Evolutionary conservation across 2,329 filamentous ascomycete species (phyloP).

Genomic region (Nothomitra cinnamomea): DNA sequence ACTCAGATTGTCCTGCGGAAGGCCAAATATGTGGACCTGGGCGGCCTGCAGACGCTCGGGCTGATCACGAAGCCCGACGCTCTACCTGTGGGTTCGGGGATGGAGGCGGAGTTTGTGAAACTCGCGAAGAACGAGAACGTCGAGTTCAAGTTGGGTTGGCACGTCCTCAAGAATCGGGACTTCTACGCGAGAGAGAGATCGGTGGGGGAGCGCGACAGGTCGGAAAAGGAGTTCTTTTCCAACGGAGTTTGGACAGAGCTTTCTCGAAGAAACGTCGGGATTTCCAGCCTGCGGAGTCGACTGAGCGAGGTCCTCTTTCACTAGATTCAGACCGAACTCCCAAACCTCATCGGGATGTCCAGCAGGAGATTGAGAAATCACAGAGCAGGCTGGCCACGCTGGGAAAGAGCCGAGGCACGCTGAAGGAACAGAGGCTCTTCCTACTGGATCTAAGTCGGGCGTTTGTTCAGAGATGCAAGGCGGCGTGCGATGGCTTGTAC

Average conservation of each 20-base stretch:
- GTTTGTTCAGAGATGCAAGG: constrained; percentile 17
- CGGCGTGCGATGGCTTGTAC: constrained; percentile 19
- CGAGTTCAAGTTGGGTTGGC: constrained; percentile 16
- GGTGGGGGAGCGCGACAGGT: constrained; percentile 15
- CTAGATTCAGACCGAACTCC: constrained; percentile 20
- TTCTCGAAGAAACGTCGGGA: constrained; percentile 15
- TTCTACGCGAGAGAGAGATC: constrained; percentile 8
- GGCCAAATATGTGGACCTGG: constrained; percentile 16
- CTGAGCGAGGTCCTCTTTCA: constrained; percentile 20
- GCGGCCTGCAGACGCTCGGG: constrained; percentile 20
- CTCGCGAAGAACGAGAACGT: constrained; percentile 12
- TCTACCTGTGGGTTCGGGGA: too few relatives aligned
- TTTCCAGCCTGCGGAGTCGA: constrained; percentile 17
- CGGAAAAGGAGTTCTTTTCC: constrained; percentile 21
- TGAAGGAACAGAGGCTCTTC: constrained; percentile 13
- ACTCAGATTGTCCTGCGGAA: constrained; percentile 22
- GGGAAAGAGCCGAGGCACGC: constrained; percentile 11
- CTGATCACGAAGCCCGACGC: constrained; percentile 23
- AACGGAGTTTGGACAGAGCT: constrained; percentile 16
- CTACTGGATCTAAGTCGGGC: constrained; percentile 16
- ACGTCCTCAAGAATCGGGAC: constrained; percentile 15
- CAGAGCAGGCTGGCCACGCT: constrained; percentile 6
- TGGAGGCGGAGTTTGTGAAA: constrained; percentile 13
- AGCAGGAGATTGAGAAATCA: constrained; percentile 9
- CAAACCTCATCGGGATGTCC: constrained; percentile 9